Percentiles rank a stretch among this genome's conserved stretches.
Conservation (phyloP, 2,329 filamentous ascomycete species). For the Talaromyces rugulosus region DNA sequence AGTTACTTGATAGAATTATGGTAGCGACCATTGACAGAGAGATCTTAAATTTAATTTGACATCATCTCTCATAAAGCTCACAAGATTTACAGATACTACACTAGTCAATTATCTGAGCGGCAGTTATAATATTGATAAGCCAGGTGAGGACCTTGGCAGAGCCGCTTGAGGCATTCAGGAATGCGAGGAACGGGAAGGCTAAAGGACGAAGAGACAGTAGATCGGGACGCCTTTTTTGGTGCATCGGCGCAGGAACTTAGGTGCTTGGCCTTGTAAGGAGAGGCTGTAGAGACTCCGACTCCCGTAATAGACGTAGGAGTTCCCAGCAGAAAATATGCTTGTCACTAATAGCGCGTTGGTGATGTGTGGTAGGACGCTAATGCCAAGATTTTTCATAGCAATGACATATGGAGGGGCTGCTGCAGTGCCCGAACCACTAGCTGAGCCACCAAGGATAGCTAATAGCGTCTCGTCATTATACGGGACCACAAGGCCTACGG, state of each 20-base stretch:
- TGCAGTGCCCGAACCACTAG: slow-evolving; percentile 35
- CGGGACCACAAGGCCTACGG: slow-evolving; percentile 69
- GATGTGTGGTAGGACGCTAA: slow-evolving; percentile 58
- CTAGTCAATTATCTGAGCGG: slow-evolving; percentile 62
- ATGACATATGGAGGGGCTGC: slow-evolving; percentile 68
- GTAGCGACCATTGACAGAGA: no score
- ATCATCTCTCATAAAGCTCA: no score
- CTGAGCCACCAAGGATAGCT: slow-evolving; percentile 33
- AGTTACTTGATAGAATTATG: no score
- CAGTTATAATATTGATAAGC: slow-evolving; percentile 55
- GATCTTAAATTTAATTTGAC: no score
- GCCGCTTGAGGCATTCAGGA: slow-evolving; percentile 56
- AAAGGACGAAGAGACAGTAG: slow-evolving; percentile 58
- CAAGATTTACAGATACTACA: no score
- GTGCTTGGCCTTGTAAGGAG: slow-evolving; percentile 64
- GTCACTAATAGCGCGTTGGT: slow-evolving; percentile 67
- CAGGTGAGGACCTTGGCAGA: slow-evolving; percentile 55
- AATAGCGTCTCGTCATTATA: slow-evolving; percentile 58
- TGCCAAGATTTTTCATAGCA: slow-evolving; percentile 59
- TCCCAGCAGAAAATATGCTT: slow-evolving; percentile 71
- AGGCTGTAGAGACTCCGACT: slow-evolving; percentile 67
- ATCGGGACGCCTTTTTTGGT: slow-evolving; percentile 65
- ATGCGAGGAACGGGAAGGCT: slow-evolving; percentile 61
- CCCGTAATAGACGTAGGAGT: slow-evolving; percentile 70
- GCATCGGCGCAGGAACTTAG: slow-evolving; percentile 63